A percentile compares a stretch with the other conserved stretches of the same genome.
Evolutionary conservation across 2,329 filamentous ascomycete species (phyloP).

Genomic region (Neofusicoccum sp.): DNA sequence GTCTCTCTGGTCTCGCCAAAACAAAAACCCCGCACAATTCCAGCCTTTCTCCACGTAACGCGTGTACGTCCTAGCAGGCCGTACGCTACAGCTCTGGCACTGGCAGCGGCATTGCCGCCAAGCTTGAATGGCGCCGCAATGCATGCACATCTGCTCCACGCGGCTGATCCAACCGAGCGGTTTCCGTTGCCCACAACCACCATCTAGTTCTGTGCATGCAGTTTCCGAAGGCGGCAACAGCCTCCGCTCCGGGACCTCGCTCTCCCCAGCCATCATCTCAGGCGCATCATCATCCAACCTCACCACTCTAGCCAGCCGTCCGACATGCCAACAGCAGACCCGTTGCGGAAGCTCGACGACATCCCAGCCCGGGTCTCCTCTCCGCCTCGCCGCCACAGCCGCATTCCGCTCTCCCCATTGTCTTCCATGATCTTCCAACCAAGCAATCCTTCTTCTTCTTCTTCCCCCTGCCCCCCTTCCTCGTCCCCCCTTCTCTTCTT

Average conservation of each 20-base stretch:
- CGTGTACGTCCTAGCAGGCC: slow-evolving; percentile 30
- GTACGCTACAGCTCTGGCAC: slow-evolving; percentile 33
- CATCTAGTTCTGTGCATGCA: too few relatives aligned
- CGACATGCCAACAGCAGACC: slow-evolving; percentile 36
- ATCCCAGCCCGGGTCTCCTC: slow-evolving; percentile 17
- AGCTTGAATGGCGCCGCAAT: slow-evolving; percentile 31
- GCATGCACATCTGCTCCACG: slow-evolving; percentile 33
- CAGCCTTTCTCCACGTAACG: slow-evolving; percentile 22
- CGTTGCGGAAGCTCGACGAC: slow-evolving; percentile 30
- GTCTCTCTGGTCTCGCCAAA: slow-evolving; percentile 4
- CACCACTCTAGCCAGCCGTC: slow-evolving; percentile 27
- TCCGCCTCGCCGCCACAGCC: background rate
- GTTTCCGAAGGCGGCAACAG: too few relatives aligned
- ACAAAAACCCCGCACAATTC: background rate
- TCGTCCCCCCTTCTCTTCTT: background rate
- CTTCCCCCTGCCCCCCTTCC: background rate
- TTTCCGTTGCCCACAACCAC: background rate
- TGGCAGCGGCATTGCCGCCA: slow-evolving; percentile 29
- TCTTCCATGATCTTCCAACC: background rate
- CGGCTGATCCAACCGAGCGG: slow-evolving; percentile 26
- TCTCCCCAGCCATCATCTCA: too few relatives aligned
- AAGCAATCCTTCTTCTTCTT: background rate
- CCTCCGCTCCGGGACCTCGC: background rate
- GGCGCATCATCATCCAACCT: slow-evolving; percentile 16
- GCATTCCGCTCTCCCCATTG: background rate